Percentiles rank a stretch among this genome's conserved stretches.
phyloP scores from a whole-genome alignment of 1,139 yeast genomes.

The Blastobotrys ciferrii region DNA sequence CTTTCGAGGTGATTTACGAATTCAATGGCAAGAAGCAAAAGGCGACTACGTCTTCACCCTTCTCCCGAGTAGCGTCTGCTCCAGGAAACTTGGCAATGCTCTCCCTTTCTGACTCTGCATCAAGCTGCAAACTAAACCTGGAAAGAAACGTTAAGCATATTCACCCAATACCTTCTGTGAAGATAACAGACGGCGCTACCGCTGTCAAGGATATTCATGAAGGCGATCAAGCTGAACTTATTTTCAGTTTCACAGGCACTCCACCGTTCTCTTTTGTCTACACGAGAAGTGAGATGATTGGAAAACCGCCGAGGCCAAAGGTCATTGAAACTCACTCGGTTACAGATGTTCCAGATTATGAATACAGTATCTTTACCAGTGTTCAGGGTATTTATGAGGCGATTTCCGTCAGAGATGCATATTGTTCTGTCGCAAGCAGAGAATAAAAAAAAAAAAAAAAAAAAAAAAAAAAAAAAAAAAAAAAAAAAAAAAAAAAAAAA shows the following conservation, averaged over 20 bases:
- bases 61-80: conserved; percentile 72
- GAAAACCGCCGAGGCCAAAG: conserved; percentile 40
- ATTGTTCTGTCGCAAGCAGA: conserved; percentile 50
- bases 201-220: conserved; percentile 83
- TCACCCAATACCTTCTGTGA: conserved; percentile 89
- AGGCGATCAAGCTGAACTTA: conserved; percentile 54
- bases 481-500: too few relatives aligned
- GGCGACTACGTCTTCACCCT: conserved; percentile 57
- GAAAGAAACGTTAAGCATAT: conserved; percentile 51
- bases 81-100: conserved; percentile 73
- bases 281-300: conserved; percentile 48
- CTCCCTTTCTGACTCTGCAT: conserved; percentile 72
- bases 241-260: conserved; percentile 52
- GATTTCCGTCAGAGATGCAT: conserved; percentile 76
- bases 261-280: conserved; percentile 54
- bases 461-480: background rate
- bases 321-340: conserved; percentile 78
- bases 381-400: conserved; percentile 95
- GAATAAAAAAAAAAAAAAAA: conserved; percentile 1
- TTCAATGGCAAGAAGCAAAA: conserved; percentile 63
- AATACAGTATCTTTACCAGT: conserved; percentile 70
- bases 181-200: conserved; percentile 72
- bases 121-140: conserved; percentile 67
- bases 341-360: conserved; percentile 63
- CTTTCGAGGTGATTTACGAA: conserved; percentile 69